Percentiles rank a stretch among this genome's conserved stretches.
Evolutionary conservation across 805 yeast species (phyloP).

Genomic region (Ascoidea rubescens): DNA sequence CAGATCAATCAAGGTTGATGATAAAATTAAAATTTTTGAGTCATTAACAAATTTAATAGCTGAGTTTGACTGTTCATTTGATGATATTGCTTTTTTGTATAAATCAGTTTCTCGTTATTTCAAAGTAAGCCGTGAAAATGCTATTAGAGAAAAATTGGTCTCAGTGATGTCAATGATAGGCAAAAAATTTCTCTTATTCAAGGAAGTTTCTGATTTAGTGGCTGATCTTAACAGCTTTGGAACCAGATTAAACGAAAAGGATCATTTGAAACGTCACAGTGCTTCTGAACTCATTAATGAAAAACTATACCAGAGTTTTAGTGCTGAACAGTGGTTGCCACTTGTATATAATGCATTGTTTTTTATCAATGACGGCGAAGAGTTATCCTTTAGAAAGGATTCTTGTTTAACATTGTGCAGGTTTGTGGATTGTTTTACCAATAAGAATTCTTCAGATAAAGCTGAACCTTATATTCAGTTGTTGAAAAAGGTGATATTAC

Average conservation of each 20-base stretch:
- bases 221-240: conserved; percentile 61
- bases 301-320: conserved; percentile 25
- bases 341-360: conserved; percentile 52
- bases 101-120: conserved; percentile 42
- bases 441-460: conserved; percentile 16
- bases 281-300: conserved; percentile 37
- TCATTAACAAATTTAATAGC: conserved; percentile 42
- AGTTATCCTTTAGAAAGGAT: conserved; percentile 66
- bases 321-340: conserved; percentile 65
- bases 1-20: conserved; percentile 32
- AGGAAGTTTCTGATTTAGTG: conserved; percentile 36
- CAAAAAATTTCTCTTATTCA: conserved; percentile 26
- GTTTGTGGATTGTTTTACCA: conserved; percentile 44
- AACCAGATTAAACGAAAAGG: conserved; percentile 45
- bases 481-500: conserved; percentile 43
- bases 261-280: conserved; percentile 60
- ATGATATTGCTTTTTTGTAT: conserved; percentile 35
- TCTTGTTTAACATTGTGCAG: conserved; percentile 51
- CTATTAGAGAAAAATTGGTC: conserved; percentile 50
- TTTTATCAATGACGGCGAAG: conserved; percentile 65
- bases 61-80: conserved; percentile 37
- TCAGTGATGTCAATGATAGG: conserved; percentile 48
- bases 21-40: conserved; percentile 41
- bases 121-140: conserved; percentile 39
- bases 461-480: conserved; percentile 21